A percentile compares a stretch with the other conserved stretches of the same genome.
These are phyloP conservation scores for rapeseed (Brassica napus) DNA, from an alignment of 345 rosid genomes.

Conservation along the genomic window Da-Ae NC_063435.1:27973001-27973500, in stretches of 20 bases:
- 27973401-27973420: background rate
- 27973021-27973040: background rate
- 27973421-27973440: constrained; percentile 8
- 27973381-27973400: background rate
- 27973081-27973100: background rate
- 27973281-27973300: constrained; percentile 20
- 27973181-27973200: constrained; percentile 2
- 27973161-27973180: background rate
- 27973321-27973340: constrained; percentile 6
- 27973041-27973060: constrained; percentile 18
- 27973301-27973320: constrained; percentile 21
- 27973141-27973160: constrained; percentile 1
- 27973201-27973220: constrained; percentile 1
- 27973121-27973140: constrained; percentile 9
- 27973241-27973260: background rate
- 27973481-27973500: constrained; percentile 54
- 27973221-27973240: constrained; percentile 4
- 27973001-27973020: background rate
- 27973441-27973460: background rate
- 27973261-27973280: constrained; percentile 12
- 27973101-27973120: constrained; percentile 14
- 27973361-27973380: background rate
- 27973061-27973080: constrained; percentile 27
- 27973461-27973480: background rate
- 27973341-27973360: background rate